Conservation (phyloP, 2,329 filamentous ascomycete species). For the Neofusicoccum ribis region DNA sequence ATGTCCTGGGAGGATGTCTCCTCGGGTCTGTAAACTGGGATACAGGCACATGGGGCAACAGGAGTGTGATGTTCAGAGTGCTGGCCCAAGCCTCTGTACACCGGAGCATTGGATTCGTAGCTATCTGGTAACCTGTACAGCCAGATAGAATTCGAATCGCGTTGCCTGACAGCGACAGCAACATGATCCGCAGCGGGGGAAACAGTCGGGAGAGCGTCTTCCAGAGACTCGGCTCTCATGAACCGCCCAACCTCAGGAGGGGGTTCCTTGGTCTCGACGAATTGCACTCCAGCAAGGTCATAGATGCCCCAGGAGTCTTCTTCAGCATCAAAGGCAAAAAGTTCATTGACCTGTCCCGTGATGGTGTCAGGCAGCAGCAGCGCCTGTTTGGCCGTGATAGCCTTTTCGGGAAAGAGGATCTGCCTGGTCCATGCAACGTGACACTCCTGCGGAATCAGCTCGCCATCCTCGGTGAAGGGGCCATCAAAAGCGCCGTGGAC, state of each 20-base stretch:
- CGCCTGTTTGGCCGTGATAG: slow-evolving; percentile 39
- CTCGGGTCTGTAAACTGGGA: slow-evolving; percentile 35
- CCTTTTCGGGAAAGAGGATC: slow-evolving; percentile 43
- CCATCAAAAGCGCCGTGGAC: slow-evolving; percentile 41
- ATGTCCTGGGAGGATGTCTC: slow-evolving; percentile 38
- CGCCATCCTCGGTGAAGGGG: slow-evolving; percentile 42
- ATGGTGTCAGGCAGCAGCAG: slow-evolving; percentile 40
- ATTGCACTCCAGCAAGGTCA: slow-evolving; percentile 39
- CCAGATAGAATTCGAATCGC: slow-evolving; percentile 41
- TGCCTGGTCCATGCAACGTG: slow-evolving; percentile 41
- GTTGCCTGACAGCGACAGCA: slow-evolving; percentile 40
- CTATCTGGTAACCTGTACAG: slow-evolving; percentile 38
- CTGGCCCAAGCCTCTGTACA: slow-evolving; percentile 30
- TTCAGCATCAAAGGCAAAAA: slow-evolving; percentile 43
- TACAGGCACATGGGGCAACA: slow-evolving; percentile 39
- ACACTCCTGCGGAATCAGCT: slow-evolving; percentile 36
- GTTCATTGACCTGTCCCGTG: slow-evolving; percentile 40
- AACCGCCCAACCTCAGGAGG: slow-evolving; percentile 39
- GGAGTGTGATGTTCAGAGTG: slow-evolving; percentile 29
- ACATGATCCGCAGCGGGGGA: slow-evolving; percentile 40
- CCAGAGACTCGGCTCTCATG: slow-evolving; percentile 40
- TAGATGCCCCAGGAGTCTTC: slow-evolving; percentile 44
- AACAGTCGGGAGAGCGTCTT: slow-evolving; percentile 43
- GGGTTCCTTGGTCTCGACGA: slow-evolving; percentile 41
- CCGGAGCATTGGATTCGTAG: slow-evolving; percentile 25